phyloP scores from a whole-genome alignment of 1,139 yeast species.

The Saccharomycopsis hybrid region DNA sequence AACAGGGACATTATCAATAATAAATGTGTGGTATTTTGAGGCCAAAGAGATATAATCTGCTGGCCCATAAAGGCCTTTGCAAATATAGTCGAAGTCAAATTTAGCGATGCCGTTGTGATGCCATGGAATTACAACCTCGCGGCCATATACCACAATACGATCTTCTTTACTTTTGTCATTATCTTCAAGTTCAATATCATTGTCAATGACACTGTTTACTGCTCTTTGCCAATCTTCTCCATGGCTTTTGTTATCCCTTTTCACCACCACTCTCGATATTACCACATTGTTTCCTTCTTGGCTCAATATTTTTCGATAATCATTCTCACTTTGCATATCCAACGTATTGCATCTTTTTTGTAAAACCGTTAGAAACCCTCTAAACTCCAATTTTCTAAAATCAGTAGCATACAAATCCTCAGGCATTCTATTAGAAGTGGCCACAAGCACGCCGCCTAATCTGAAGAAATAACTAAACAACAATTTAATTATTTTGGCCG shows the following conservation, averaged over 20 bases:
- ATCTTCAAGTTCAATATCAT: no score
- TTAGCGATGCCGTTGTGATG: conserved; percentile 40
- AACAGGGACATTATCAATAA: conserved; percentile 57
- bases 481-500: conserved; percentile 61
- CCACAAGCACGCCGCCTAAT: conserved; percentile 67
- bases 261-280: conserved; percentile 30
- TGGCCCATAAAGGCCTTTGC: conserved; percentile 53
- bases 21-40: conserved; percentile 48
- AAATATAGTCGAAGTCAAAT: conserved; percentile 49
- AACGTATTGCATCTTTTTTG: conserved; percentile 56
- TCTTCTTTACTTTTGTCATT: conserved; percentile 20
- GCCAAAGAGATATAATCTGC: conserved; percentile 68
- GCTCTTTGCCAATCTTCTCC: conserved; percentile 35
- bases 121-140: conserved; percentile 43
- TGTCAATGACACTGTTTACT: conserved; percentile 22
- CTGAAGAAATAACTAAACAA: conserved; percentile 64
- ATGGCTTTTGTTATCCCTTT: conserved; percentile 24
- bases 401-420: conserved; percentile 63
- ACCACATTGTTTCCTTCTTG: conserved; percentile 26
- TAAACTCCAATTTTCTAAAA: conserved; percentile 53
- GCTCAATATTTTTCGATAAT: conserved; percentile 45
- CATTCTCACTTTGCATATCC: conserved; percentile 55
- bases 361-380: conserved; percentile 48
- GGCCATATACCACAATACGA: conserved; percentile 47
- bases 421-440: conserved; percentile 66